Evolutionary conservation across 2,329 filamentous ascomycete species (phyloP), one percentile per base, ranked within the genome.

Genomic region (Diplodia scrobiculata): DNA sequence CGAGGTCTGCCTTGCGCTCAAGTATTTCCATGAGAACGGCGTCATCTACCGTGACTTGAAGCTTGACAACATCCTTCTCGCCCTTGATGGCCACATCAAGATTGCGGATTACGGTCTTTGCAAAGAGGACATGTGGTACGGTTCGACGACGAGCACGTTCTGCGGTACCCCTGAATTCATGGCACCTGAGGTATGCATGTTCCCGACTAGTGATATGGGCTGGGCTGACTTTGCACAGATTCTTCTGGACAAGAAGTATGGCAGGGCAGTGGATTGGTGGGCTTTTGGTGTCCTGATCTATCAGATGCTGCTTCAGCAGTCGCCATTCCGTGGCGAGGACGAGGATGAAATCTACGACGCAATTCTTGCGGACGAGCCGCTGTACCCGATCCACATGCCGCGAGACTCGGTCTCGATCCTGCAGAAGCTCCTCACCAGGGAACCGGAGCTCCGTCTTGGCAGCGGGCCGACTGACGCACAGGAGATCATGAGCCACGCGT

Each of bases 41-140:
- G 95, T 99, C 74, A 97, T 99, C 72, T 99, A 99, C 79, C 87
- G 89, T 78, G 89, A 91, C 79, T 78, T 91, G 77, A 91, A 91
- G 77, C 83, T 91, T 67, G 89, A 91, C 78, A 91, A 99, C 77
- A 99, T 99, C 75, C 85, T 99, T 54, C 83, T 99, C 73, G 96
- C 92, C 1, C 84, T 97, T 53, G 95, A 99, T 75, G 95, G 95
- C 29, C 95, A 99, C 78, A 96, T 99, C 83, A 98, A 98, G 84
- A 92, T 99, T 83, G 95, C 87, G 63, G 95, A 99, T 84, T 99
- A 97, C 77, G 95, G 95, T 86, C 86, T 99, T 58, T 99, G 96
- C 83, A 99, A 99, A 80, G 95, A 99, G 77, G 93, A 99, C 73
- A 99, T 99, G 95, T 99, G 94, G 93, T 99, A 96, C 76, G 92